Evolutionary conservation across 768 basidiomycete genomes (phyloP).

Genomic region (Neoboletus subvelutipes): DNA sequence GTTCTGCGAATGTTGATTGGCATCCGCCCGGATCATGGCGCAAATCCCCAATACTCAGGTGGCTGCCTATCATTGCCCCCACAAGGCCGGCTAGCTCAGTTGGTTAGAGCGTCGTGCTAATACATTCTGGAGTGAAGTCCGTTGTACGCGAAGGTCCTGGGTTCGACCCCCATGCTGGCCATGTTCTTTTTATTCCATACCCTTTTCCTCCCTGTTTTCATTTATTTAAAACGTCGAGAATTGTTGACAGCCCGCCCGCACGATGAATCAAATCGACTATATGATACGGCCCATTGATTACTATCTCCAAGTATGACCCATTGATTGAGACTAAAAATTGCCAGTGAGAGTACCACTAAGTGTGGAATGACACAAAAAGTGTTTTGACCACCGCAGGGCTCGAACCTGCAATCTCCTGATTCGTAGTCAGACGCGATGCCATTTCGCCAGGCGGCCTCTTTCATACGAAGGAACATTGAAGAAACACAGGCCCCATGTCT

Average conservation of each 20-base stretch:
- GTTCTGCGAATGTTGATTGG: too few species aligned
- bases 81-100: conserved; percentile 83
- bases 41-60: background rate
- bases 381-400: conserved; percentile 79
- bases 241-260: too few species aligned
- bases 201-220: background rate
- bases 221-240: too few species aligned
- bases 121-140: conserved; percentile 8
- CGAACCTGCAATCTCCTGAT: conserved; percentile 96
- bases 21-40: background rate
- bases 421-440: conserved; percentile 95
- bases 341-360: too few species aligned
- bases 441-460: conserved; percentile 83
- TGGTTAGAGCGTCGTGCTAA: conserved; percentile 92
- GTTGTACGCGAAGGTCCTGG: conserved; percentile 37
- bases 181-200: conserved; percentile 6
- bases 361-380: background rate
- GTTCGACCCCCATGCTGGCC: conserved; percentile 43
- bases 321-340: background rate
- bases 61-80: too few species aligned
- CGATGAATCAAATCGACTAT: too few species aligned
- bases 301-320: too few species aligned
- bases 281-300: background rate
- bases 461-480: background rate
- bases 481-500: background rate